Conservation (phyloP, 148 eudicot species). For the Cornus controversa region DNA sequence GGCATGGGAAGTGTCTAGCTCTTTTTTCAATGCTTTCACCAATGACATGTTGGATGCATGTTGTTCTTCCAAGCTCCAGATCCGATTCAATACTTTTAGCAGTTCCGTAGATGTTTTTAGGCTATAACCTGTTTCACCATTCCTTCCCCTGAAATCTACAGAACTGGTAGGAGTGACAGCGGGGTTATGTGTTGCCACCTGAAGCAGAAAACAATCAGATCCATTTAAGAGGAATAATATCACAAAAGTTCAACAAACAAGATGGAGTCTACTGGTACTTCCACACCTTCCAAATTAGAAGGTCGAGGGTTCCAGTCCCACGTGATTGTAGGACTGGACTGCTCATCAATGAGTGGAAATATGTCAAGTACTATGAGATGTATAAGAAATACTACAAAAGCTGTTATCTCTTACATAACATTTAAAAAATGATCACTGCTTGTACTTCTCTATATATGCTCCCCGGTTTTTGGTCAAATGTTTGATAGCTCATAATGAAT, state of each 20-base stretch:
- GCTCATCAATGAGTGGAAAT: neutral
- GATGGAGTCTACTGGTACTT: too few species aligned
- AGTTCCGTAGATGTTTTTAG: constrained; percentile 91
- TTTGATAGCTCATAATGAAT: too few species aligned
- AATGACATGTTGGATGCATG: constrained; percentile 69
- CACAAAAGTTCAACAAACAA: neutral
- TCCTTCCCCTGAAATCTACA: constrained; percentile 55
- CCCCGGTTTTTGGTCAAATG: too few species aligned
- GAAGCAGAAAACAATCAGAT: constrained; percentile 15
- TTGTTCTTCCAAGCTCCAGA: constrained; percentile 95
- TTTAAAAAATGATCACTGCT: neutral
- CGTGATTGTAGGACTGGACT: neutral
- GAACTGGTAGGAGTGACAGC: constrained; percentile 89
- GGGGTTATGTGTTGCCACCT: constrained; percentile 80
- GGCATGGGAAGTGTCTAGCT: constrained; percentile 65
- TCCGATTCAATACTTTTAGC: constrained; percentile 84
- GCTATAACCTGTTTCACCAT: constrained; percentile 59
- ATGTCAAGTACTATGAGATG: neutral
- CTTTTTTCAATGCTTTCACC: constrained; percentile 71
- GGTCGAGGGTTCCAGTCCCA: too few species aligned
- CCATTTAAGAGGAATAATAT: neutral
- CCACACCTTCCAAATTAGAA: too few species aligned
- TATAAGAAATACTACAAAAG: neutral
- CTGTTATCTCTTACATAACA: neutral
- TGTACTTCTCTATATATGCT: neutral